Base-by-base conservation (phyloP, 345 rosid species). In the Acer campestre region DNA sequence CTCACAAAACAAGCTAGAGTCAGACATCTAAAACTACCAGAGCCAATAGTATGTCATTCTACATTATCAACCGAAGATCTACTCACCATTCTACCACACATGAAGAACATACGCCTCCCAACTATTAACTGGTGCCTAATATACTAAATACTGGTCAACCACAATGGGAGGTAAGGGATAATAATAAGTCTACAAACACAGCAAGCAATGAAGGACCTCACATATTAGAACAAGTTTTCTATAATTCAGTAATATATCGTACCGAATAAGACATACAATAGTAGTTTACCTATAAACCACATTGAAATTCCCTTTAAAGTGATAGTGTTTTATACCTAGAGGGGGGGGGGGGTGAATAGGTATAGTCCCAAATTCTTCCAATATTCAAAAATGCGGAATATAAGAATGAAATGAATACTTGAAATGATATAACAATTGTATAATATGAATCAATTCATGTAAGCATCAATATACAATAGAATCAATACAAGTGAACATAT, bases 241-340 rank as follows among this genome's bases (percentile, higher is more conserved):
- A 58, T 2, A 7, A 58, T 58, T 58, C 25, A 58, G 14, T 58
- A 58, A 58, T 8, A 58, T 58, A 44, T 14, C 18, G n/a, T 17
- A 20, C 62, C 1, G 23, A n/a, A n/a, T 20, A 58, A 51, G 18
- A 58, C 44, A 64, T 68, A 23, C 55, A 77, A 25, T 35, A 70
- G 59, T 20, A 29, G 18, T 27, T 53, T 83, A 95, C 98, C 98
- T 92, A 53, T 86, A 87, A n/a, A n/a, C n/a, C n/a, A n/a, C n/a
- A n/a, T n/a, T n/a, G n/a, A n/a, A n/a, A n/a, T n/a, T n/a, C n/a
- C n/a, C n/a, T n/a, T n/a, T n/a, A n/a, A n/a, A n/a, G n/a, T n/a
- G n/a, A n/a, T n/a, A n/a, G n/a, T n/a, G n/a, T n/a, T n/a, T n/a
- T n/a, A n/a, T n/a, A n/a, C n/a, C n/a, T n/a, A n/a, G n/a, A n/a